Evolutionary conservation across 2,329 filamentous ascomycete species (phyloP).

Genomic region (Chalaropsis thielavioides): DNA sequence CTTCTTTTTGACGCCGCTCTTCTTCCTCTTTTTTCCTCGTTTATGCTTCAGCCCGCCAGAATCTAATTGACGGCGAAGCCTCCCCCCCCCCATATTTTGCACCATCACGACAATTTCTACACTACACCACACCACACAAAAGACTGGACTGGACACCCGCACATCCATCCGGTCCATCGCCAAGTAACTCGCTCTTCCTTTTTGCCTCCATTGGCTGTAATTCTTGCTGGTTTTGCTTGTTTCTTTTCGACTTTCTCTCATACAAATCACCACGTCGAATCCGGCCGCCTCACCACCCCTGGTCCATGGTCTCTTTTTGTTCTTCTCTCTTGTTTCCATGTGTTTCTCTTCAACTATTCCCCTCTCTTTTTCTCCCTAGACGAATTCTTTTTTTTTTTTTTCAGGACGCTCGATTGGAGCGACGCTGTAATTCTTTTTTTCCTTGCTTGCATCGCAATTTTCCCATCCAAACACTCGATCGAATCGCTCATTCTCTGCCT

Average conservation of each 20-base stretch:
- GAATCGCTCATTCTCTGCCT: background rate
- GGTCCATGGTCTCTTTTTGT: slow-evolving; percentile 5
- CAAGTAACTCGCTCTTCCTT: background rate
- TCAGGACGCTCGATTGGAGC: background rate
- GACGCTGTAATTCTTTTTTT: background rate
- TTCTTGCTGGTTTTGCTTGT: background rate
- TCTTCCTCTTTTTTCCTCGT: slow-evolving; percentile 7
- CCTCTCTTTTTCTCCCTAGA: slow-evolving; percentile 5
- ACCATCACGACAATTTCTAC: background rate
- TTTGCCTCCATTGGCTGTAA: background rate
- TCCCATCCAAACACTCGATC: background rate
- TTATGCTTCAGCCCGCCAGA: background rate
- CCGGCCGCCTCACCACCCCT: background rate
- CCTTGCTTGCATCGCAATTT: background rate
- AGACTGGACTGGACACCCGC: background rate
- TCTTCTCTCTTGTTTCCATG: background rate
- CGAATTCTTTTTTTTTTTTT: background rate
- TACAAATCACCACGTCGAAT: background rate
- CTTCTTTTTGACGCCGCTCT: slow-evolving; percentile 1
- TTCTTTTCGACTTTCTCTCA: background rate
- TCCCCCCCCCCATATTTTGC: slow-evolving; percentile 2
- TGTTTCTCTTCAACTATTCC: slow-evolving; percentile 1
- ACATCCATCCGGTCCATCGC: background rate
- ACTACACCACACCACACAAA: background rate
- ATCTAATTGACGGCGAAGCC: slow-evolving; percentile 1